Evolutionary conservation across 2,329 filamentous ascomycete species (phyloP).

Genomic region (Blumeria graminis): DNA sequence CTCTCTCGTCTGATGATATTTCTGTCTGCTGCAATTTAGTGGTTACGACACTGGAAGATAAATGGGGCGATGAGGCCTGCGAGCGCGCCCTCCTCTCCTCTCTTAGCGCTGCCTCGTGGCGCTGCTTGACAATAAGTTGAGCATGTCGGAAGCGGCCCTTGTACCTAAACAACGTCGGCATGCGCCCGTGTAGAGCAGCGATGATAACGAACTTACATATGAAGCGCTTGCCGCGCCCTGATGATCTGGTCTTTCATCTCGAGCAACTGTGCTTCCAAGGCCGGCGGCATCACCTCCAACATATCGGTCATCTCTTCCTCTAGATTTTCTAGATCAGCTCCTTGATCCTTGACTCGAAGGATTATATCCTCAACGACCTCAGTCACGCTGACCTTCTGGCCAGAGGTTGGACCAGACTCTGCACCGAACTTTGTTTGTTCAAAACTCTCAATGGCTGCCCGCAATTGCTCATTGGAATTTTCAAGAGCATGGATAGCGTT

Average conservation of each 20-base stretch:
- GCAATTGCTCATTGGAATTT: constrained; percentile 34
- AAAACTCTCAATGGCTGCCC: constrained; percentile 33
- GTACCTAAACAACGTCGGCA: constrained; percentile 4
- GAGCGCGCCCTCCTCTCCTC: constrained; percentile 44
- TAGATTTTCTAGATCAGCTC: constrained; percentile 65
- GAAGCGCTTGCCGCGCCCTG: constrained; percentile 30
- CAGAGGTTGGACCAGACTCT: constrained; percentile 26
- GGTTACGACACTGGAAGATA: neutral
- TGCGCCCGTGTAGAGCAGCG: neutral
- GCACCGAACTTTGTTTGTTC: constrained; percentile 32
- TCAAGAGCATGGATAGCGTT: constrained; percentile 22
- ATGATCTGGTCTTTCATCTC: too few relatives aligned
- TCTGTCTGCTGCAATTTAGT: constrained; percentile 1
- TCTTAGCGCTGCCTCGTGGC: constrained; percentile 45
- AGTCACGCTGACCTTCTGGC: constrained; percentile 17
- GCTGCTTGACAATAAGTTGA: constrained; percentile 54
- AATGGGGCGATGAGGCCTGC: neutral
- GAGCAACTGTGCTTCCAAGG: constrained; percentile 19
- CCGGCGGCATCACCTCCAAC: too few relatives aligned
- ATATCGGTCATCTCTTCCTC: constrained; percentile 56
- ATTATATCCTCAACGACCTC: constrained; percentile 67
- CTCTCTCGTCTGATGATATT: constrained; percentile 38
- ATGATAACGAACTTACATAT: constrained; percentile 25
- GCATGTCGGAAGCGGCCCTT: constrained; percentile 50
- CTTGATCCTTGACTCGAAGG: constrained; percentile 48